Percentiles rank a stretch among this genome's conserved stretches.
phyloP scores from a whole-genome alignment of 352 stramenopile species.

The Peronospora farinosa region DNA sequence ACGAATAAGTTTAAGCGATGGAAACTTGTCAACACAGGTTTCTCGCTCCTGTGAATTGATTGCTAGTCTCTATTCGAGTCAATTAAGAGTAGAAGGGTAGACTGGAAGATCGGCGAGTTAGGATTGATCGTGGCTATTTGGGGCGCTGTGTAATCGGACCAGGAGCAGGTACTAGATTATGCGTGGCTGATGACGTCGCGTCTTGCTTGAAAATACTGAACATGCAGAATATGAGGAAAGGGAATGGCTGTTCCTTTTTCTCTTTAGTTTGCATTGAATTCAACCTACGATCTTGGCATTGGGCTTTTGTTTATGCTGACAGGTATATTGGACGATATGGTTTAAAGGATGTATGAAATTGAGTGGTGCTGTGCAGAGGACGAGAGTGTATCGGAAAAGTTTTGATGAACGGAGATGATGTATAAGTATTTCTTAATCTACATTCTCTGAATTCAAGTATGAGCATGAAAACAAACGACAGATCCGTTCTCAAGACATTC shows the following conservation, averaged over 20 bases:
- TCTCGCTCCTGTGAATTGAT: slow-evolving; percentile 2
- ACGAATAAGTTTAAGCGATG: slow-evolving; percentile 33
- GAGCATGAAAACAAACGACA: slow-evolving; percentile 34
- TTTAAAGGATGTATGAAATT: not conserved
- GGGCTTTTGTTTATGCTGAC: slow-evolving; percentile 12
- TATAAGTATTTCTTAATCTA: slow-evolving; percentile 58
- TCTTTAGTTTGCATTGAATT: slow-evolving; percentile 24
- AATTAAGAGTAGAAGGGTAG: not conserved
- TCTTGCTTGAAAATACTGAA: slow-evolving; percentile 32
- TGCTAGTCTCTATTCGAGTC: slow-evolving; percentile 15
- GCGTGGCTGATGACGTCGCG: slow-evolving; percentile 13
- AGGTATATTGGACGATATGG: slow-evolving; percentile 11
- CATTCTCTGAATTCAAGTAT: slow-evolving; percentile 44
- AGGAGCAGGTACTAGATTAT: slow-evolving; percentile 7
- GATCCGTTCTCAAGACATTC: slow-evolving; percentile 25
- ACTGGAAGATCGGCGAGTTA: slow-evolving; percentile 15
- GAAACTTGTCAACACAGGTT: slow-evolving; percentile 20
- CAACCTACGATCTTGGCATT: slow-evolving; percentile 6
- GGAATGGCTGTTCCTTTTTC: slow-evolving; percentile 19
- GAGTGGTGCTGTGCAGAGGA: not conserved
- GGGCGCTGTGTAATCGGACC: slow-evolving; percentile 3
- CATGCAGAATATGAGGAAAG: slow-evolving; percentile 18
- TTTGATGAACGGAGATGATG: slow-evolving; percentile 50
- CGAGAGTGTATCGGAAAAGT: slow-evolving; percentile 8
- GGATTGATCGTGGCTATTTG: slow-evolving; percentile 27